phyloP scores from a whole-genome alignment of 1,284 basidiomycete genomes.

The Ustilago xerochloae region DNA sequence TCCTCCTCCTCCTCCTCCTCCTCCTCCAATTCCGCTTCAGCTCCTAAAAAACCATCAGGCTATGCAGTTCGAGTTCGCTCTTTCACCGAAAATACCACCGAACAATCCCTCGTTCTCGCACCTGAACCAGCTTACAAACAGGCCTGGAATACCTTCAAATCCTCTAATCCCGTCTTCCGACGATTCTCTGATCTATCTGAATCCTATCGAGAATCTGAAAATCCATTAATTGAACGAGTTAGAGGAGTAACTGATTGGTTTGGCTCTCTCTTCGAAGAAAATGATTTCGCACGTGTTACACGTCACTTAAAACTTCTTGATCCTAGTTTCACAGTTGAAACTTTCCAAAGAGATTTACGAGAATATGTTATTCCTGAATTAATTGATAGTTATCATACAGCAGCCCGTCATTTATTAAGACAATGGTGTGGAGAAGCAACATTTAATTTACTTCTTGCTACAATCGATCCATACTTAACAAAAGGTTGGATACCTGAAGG shows the following conservation, averaged over 20 bases:
- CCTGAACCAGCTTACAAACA: constrained; percentile 60
- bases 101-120: constrained; percentile 56
- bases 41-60: constrained; percentile 46
- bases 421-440: constrained; percentile 97
- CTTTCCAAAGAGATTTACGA: constrained; percentile 87
- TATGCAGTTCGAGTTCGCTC: constrained; percentile 55
- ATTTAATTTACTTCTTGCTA: constrained; percentile 91
- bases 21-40: not conserved
- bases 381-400: constrained; percentile 92
- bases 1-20: not conserved
- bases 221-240: constrained; percentile 83
- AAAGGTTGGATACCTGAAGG: constrained; percentile 77
- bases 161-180: constrained; percentile 60
- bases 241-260: constrained; percentile 86
- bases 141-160: constrained; percentile 56
- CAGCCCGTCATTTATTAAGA: constrained; percentile 84
- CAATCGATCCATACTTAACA: constrained; percentile 90
- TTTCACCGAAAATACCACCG: constrained; percentile 50
- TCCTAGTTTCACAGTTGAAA: constrained; percentile 85
- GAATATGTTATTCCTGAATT: constrained; percentile 98
- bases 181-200: constrained; percentile 44
- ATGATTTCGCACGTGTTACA: constrained; percentile 93
- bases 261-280: constrained; percentile 93
- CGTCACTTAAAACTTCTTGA: constrained; percentile 87
- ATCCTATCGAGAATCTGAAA: constrained; percentile 89